phyloP scores from a whole-genome alignment of 805 yeast species.

The Debaryomyces prosopidis region DNA sequence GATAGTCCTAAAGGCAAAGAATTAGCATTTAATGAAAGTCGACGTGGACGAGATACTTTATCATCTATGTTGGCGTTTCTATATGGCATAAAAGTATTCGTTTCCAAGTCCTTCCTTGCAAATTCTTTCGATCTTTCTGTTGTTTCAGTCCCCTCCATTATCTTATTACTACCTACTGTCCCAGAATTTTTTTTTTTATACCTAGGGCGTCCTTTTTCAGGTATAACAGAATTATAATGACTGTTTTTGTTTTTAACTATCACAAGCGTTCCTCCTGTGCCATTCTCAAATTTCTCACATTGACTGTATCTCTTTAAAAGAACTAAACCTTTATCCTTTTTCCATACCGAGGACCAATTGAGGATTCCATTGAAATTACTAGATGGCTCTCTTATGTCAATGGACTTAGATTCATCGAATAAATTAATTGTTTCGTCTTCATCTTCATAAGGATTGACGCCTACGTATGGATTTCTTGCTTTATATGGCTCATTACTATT shows the following conservation, averaged over 20 bases:
- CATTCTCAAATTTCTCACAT: neutral
- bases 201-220: no score
- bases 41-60: neutral
- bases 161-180: no score
- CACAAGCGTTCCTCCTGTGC: no score
- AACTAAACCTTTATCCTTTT: slow-evolving; percentile 16
- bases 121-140: slow-evolving; percentile 7
- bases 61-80: neutral
- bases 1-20: slow-evolving; percentile 10
- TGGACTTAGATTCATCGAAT: slow-evolving; percentile 11
- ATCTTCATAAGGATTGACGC: slow-evolving; percentile 10
- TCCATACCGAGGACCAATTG: slow-evolving; percentile 24
- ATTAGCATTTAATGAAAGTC: neutral
- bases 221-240: no score
- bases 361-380: slow-evolving; percentile 26
- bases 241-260: no score
- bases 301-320: slow-evolving; percentile 3
- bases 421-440: slow-evolving; percentile 9
- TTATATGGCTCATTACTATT: no score
- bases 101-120: slow-evolving; percentile 16
- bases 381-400: slow-evolving; percentile 15
- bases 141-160: no score
- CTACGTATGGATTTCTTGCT: neutral
- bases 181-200: no score
- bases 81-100: slow-evolving; percentile 8